Conservation (phyloP, 352 stramenopile species). For the Peronospora farinosa region DNA sequence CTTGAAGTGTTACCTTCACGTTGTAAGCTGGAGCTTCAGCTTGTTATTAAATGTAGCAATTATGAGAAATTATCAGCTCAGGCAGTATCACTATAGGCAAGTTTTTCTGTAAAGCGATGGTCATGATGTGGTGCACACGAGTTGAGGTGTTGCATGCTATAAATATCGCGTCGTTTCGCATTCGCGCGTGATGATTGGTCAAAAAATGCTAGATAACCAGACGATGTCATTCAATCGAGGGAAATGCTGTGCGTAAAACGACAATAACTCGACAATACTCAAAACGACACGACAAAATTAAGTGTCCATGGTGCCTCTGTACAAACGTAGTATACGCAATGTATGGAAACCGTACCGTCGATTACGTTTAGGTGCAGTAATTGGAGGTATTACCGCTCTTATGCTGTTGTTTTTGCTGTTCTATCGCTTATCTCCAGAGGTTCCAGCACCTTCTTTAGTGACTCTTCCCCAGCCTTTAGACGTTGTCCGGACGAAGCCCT, state of each 20-base stretch:
- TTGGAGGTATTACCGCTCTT: conserved; percentile 32
- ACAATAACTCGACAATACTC: too few species aligned
- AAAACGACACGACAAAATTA: neutral
- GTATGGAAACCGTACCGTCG: conserved; percentile 50
- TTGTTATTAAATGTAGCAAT: too few species aligned
- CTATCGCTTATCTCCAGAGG: conserved; percentile 14
- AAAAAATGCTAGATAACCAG: conserved; percentile 1
- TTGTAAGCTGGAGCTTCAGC: neutral
- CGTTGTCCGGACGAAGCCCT: conserved; percentile 4
- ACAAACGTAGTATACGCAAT: conserved; percentile 61
- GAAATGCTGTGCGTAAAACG: neutral
- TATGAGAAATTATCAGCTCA: too few species aligned
- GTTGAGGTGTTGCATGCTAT: too few species aligned
- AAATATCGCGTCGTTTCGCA: too few species aligned
- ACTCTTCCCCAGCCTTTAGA: conserved; percentile 7
- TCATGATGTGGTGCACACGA: too few species aligned
- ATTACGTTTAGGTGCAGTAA: conserved; percentile 47
- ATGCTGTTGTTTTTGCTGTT: conserved; percentile 61
- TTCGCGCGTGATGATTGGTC: conserved; percentile 7
- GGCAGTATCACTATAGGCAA: too few species aligned
- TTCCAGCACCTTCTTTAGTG: conserved; percentile 2
- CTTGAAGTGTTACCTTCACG: too few species aligned
- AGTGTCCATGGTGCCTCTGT: conserved; percentile 45
- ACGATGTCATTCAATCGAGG: conserved; percentile 3
- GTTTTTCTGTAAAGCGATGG: too few species aligned